Evolutionary conservation across 2,329 filamentous ascomycete genomes (phyloP).

Genomic region (Diaporthe helianthi): DNA sequence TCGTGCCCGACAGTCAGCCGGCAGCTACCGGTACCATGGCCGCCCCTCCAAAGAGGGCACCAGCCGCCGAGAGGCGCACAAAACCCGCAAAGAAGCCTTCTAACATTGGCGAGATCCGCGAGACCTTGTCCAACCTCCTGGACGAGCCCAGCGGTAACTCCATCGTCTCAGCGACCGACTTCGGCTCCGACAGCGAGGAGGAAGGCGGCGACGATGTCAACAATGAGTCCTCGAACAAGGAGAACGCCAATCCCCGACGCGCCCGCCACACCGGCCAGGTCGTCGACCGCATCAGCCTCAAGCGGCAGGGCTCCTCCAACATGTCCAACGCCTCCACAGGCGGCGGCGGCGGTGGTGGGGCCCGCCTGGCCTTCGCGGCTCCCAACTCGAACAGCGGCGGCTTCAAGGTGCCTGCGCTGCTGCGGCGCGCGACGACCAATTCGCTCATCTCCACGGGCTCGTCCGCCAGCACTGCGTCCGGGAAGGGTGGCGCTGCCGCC

Average conservation of each 20-base stretch:
- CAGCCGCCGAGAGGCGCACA: constrained; percentile 68
- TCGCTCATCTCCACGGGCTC: constrained; percentile 48
- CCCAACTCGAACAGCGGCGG: constrained; percentile 47
- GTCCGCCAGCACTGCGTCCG: not conserved
- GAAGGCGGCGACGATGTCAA: constrained; percentile 58
- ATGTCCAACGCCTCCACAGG: constrained; percentile 28
- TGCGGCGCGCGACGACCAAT: constrained; percentile 77
- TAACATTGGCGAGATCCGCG: constrained; percentile 80
- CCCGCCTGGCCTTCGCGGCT: constrained; percentile 64
- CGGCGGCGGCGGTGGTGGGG: constrained; percentile 37
- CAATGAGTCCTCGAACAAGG: constrained; percentile 52
- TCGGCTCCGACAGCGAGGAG: constrained; percentile 60
- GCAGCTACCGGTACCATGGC: constrained; percentile 44
- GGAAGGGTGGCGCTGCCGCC: not conserved
- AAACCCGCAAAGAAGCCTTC: constrained; percentile 71
- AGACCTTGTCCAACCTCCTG: constrained; percentile 83
- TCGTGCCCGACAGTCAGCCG: constrained; percentile 61
- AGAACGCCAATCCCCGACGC: constrained; percentile 54
- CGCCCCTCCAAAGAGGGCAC: constrained; percentile 55
- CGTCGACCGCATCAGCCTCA: constrained; percentile 77
- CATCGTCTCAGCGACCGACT: constrained; percentile 55
- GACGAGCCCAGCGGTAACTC: constrained; percentile 68
- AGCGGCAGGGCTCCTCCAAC: constrained; percentile 56
- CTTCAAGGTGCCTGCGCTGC: constrained; percentile 74
- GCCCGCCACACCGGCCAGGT: constrained; percentile 52